Percentiles rank a stretch among this genome's conserved stretches.
Conservation (phyloP, 2,329 filamentous ascomycete genomes). For the Plectosphaerella sp. region DNA sequence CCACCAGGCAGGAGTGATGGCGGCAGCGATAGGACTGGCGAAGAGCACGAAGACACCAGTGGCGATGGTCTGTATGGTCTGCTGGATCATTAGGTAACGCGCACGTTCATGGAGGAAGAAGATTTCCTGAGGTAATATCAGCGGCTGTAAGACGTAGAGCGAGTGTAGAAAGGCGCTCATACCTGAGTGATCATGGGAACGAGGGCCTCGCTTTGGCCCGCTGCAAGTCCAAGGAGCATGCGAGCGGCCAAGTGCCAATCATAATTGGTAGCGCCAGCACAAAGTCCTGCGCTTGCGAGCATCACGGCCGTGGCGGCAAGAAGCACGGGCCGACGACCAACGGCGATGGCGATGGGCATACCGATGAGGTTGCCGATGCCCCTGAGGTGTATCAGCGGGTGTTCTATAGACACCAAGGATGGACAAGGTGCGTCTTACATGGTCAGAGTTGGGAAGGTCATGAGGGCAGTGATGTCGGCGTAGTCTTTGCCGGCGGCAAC, state of each 20-base stretch:
- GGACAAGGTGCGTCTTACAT: too few relatives aligned
- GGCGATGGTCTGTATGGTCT: constrained; percentile 9
- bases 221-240: constrained; percentile 29
- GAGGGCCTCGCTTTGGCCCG: constrained; percentile 34
- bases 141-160: constrained; percentile 8
- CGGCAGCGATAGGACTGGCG: constrained; percentile 13
- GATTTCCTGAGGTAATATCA: constrained; percentile 11
- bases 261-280: constrained; percentile 14
- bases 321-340: constrained; percentile 5
- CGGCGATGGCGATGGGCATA: constrained; percentile 19
- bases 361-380: background rate
- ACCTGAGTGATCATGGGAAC: constrained; percentile 31
- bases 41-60: constrained; percentile 13
- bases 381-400: too few relatives aligned
- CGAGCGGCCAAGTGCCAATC: constrained; percentile 30
- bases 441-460: too few relatives aligned
- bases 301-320: constrained; percentile 16
- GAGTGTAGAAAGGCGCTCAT: constrained; percentile 11
- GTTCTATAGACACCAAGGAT: background rate
- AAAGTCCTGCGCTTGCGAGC: constrained; percentile 19
- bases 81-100: constrained; percentile 12
- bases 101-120: constrained; percentile 16
- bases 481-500: too few relatives aligned
- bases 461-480: too few relatives aligned
- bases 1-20: constrained; percentile 13